Evolutionary conservation across 208 protist species (phyloP), one percentile per base, ranked within the genome.

Genomic region (Lotmaria passim): DNA sequence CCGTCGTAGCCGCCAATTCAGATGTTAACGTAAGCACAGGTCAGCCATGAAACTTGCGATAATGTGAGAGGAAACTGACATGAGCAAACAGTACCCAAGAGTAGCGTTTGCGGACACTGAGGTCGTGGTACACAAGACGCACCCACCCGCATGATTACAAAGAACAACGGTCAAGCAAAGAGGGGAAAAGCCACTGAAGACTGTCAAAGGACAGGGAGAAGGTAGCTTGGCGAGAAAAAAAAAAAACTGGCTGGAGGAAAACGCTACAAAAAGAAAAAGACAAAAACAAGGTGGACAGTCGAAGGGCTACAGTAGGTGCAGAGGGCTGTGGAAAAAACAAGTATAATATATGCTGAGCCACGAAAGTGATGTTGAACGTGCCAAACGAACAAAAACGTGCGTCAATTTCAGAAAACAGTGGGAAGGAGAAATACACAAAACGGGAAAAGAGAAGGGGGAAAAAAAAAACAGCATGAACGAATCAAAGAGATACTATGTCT

Each of bases 61-160:
- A n/a, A n/a, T n/a, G n/a, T n/a, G n/a, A n/a, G n/a, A n/a, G n/a
- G n/a, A n/a, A n/a, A n/a, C n/a, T n/a, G n/a, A n/a, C n/a, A n/a
- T n/a, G n/a, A n/a, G n/a, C n/a, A n/a, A n/a, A n/a, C n/a, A n/a
- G n/a, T n/a, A n/a, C n/a, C n/a, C n/a, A n/a, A n/a, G n/a, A n/a
- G n/a, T n/a, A n/a, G n/a, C n/a, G n/a, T n/a, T n/a, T n/a, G n/a
- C n/a, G n/a, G n/a, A n/a, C n/a, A n/a, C n/a, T n/a, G n/a, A n/a
- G n/a, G n/a, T n/a, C n/a, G n/a, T n/a, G n/a, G n/a, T 51, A 39
- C 33, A 21, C 59, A 51, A 51, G 47, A 51, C 47, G 7, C 21
- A 12, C 36, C 10, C 50, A 36, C 50, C 31, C 26, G 41, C 41
- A 15, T 17, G 41, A 10, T 3, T 46, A n/a, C n/a, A n/a, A n/a